Conservation (phyloP, 148 eudicot species). For the Rhododendron vialii region DNA sequence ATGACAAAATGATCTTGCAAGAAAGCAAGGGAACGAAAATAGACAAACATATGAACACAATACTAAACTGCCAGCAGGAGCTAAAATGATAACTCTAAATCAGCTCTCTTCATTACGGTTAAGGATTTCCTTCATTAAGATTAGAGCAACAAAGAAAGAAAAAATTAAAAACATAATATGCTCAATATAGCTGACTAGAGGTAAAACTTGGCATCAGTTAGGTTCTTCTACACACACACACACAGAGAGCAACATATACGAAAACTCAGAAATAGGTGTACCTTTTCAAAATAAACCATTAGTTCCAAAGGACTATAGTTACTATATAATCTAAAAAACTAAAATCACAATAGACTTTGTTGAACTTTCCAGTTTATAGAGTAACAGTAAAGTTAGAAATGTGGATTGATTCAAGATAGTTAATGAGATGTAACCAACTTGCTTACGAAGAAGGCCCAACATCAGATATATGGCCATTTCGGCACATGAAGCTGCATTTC, state of each 20-base stretch:
- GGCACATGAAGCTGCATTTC: constrained; percentile 93
- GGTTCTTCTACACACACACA: not conserved
- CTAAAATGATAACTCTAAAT: not conserved
- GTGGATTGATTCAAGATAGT: not conserved
- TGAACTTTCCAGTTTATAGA: not conserved
- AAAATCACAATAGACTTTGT: not conserved
- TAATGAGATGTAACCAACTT: constrained; percentile 39
- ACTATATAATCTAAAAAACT: not conserved
- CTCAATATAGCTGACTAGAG: not conserved
- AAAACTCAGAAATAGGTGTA: not conserved
- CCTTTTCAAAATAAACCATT: not conserved
- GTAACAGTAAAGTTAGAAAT: not conserved
- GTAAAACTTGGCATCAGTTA: not conserved
- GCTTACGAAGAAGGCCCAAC: constrained; percentile 88
- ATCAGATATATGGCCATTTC: constrained; percentile 95
- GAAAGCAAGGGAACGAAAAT: not conserved
- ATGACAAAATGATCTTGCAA: not conserved
- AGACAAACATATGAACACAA: not conserved
- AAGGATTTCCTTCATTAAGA: not conserved
- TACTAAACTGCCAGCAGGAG: not conserved
- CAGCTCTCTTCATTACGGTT: not conserved
- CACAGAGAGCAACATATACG: not conserved
- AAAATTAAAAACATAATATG: not conserved
- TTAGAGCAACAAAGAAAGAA: not conserved
- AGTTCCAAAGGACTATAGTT: not conserved